Evolutionary conservation across 139 green algal genomes (phyloP), one percentile per base, ranked within the genome.

Genomic region (Auxenochlorella protothecoides): DNA sequence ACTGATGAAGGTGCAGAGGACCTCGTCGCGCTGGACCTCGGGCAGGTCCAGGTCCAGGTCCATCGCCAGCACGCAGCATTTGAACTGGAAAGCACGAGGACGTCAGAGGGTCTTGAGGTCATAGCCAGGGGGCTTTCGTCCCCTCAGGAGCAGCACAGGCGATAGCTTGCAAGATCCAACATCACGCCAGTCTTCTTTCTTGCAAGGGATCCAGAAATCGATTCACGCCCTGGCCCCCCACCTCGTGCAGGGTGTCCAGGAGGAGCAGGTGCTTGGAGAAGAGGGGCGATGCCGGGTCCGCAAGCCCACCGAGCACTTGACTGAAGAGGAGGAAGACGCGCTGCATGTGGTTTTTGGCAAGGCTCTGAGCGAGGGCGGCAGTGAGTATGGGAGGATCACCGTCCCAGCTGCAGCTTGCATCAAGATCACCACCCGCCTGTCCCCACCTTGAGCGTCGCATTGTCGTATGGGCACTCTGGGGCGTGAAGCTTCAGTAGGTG

Each of bases 41-140:
- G 27, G 27, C 27, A 44, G 27, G 27, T 44, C 66, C 2, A 68
- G 59, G 2, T 84, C 78, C 57, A 89, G 72, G 68, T 92, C 87
- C 59, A 91, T 73, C 67, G 88, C 65, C 52, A 88, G 73, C 44
- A 88, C 61, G 68, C 80, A 89, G 69, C 81, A 85, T 69, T 85
- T 88, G 9, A 85, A 69, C 79, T 86, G 74, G 1, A 44, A 44
- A 1, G 27, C 27, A 44, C 27, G 27, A 44, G 27, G 27, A 44
- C 1, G 27, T 44, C 27, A 44, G 27, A 44, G 27, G 27, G 27
- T 44, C 27, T 44, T 44, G 27, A 44, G 27, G 27, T 44, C 27
- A 44, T 44, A 0, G 1, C 27, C 27, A 44, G 27, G 27, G 27
- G 27, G 27, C 27, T 44, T 44, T 44, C 27, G 27, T 44, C 55